Evolutionary conservation across 78 protist genomes (phyloP).

Genomic region (Bigelowiella natans): DNA sequence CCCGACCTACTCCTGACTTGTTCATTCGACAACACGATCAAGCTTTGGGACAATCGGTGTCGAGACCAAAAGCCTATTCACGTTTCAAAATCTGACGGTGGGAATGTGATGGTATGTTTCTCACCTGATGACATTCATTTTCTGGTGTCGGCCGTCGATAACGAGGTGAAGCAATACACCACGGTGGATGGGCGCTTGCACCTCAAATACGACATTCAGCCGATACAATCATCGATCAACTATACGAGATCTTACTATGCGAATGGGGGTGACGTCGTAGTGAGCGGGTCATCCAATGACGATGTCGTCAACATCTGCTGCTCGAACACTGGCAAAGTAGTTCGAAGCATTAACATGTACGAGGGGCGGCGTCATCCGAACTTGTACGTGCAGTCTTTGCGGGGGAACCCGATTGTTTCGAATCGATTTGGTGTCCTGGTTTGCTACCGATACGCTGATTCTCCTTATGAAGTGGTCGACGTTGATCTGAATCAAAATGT

Average conservation of each 20-base stretch:
- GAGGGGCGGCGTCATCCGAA: not conserved
- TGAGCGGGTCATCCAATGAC: not conserved
- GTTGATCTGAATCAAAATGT: not conserved
- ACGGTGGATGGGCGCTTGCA: conserved; percentile 1
- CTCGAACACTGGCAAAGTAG: not conserved
- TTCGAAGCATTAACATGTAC: not conserved
- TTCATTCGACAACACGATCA: not conserved
- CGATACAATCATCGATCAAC: not conserved
- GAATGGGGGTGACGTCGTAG: not conserved
- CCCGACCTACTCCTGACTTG: not conserved
- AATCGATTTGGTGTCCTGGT: not conserved
- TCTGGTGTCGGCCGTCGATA: not conserved
- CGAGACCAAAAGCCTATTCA: not conserved
- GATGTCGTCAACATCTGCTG: conserved; percentile 1
- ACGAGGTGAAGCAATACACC: not conserved
- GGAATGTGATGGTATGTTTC: not conserved
- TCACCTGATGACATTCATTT: not conserved
- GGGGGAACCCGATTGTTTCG: not conserved
- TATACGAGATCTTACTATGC: not conserved
- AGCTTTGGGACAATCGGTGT: not conserved
- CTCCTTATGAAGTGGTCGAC: conserved; percentile 3
- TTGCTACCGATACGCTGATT: not conserved
- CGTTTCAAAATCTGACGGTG: not conserved
- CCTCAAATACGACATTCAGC: not conserved
- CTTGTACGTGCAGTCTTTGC: not conserved